Percentiles rank a stretch among this genome's conserved stretches.
Conservation (phyloP, 192 early-diverging fungal species). For the Coemansia sp. region DNA sequence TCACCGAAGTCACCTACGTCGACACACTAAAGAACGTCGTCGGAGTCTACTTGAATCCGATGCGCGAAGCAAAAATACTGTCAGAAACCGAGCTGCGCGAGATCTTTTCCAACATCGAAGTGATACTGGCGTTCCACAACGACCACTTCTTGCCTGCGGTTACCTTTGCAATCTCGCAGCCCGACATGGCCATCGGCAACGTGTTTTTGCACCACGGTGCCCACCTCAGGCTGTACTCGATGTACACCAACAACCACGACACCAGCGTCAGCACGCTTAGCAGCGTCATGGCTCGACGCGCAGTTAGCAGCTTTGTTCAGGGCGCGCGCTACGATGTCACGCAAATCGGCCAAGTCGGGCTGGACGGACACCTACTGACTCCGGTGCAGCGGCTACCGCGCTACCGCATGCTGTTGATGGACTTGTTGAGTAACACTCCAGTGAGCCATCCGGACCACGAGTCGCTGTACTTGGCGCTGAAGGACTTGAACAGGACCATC, state of each 20-base stretch:
- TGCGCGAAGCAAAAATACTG: slow-evolving; percentile 57
- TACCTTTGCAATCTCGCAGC: slow-evolving; percentile 37
- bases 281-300: slow-evolving; percentile 49
- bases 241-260: slow-evolving; percentile 87
- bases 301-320: slow-evolving; percentile 40
- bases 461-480: slow-evolving; percentile 63
- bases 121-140: slow-evolving; percentile 71
- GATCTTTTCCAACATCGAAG: slow-evolving; percentile 87
- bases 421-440: slow-evolving; percentile 81
- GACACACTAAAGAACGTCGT: slow-evolving; percentile 75
- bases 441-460: slow-evolving; percentile 79
- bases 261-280: slow-evolving; percentile 65
- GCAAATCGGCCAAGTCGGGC: slow-evolving; percentile 76
- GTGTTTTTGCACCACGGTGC: slow-evolving; percentile 77
- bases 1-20: slow-evolving; percentile 89
- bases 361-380: slow-evolving; percentile 84
- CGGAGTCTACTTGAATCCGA: slow-evolving; percentile 64
- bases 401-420: slow-evolving; percentile 86
- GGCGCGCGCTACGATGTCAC: slow-evolving; percentile 55
- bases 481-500: slow-evolving; percentile 70
- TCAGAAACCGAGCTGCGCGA: slow-evolving; percentile 62
- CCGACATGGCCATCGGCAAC: slow-evolving; percentile 63
- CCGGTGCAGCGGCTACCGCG: slow-evolving; percentile 95
- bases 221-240: slow-evolving; percentile 83
- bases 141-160: slow-evolving; percentile 67